Base-by-base conservation (phyloP, 345 rosid genomes). In the Bretschneidera sinensis region DNA sequence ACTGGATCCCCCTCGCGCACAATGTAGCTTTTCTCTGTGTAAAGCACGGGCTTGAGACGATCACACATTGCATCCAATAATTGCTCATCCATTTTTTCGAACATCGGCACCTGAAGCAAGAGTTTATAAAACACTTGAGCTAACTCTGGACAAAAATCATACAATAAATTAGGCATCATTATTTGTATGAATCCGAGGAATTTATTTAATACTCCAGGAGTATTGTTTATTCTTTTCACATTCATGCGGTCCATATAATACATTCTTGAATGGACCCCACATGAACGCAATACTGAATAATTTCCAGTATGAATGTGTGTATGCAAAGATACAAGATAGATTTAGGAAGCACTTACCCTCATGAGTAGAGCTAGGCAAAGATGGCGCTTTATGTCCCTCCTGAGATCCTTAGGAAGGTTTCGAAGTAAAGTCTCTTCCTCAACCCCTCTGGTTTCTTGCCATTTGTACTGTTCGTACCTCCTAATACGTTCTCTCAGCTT, bases 361-460 rank as follows among this genome's bases (percentile, higher is more conserved):
- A 59, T 83, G 14, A 91, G 81, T 13, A 91, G 83, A 51, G 71
- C 72, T 31, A 80, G 79, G 59, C 91, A 85, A 61, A 91, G 85
- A 68, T 88, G 96, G 56, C 86, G 90, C 70, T 88, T 87, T 35
- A 88, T 88, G 66, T 84, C 96, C 65, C 94, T 77, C 48, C 89
- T 82, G 33, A 91, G 87, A 68, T 91, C 89, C 65, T 74, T 85
- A 0, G 94, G 97, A 59, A 91, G 91, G 62, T 58, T 81, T 9
- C 66, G 69, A 17, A 91, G 65, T 54, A 91, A 68, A 34, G 59
- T 23, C 67, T 80, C 85, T 76, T 91, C 96, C 39, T 84, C 94
- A 0, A 91, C 96, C 13, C 96, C 96, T 70, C 92, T 75, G 13
- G 91, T 87, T 76, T 87, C 89, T 75, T 85, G 95, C 97, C 95